A percentile compares a stretch with the other conserved stretches of the same genome.
These are phyloP conservation scores for Coccomyxa sp. DNA, from an alignment of 139 green algal species.

Conservation along the genomic window DNA sequence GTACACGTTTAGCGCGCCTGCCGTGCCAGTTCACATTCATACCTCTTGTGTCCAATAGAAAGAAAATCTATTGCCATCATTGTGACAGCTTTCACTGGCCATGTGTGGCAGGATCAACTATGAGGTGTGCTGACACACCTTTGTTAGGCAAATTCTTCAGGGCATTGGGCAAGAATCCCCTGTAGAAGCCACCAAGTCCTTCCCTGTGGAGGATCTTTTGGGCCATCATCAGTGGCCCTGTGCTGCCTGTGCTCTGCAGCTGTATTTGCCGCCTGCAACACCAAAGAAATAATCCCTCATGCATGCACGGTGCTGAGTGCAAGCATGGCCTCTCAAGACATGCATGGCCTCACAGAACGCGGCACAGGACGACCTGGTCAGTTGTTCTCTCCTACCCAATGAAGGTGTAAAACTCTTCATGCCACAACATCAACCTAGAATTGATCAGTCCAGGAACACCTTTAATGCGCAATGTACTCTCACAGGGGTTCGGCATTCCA, in stretches of 20 bases:
- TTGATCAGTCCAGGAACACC: neutral
- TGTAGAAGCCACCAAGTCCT: slow-evolving; percentile 60
- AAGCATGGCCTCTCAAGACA: neutral
- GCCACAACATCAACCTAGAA: neutral
- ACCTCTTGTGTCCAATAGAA: no score
- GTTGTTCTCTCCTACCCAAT: neutral
- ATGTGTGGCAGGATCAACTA: neutral
- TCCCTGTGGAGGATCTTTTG: slow-evolving; percentile 33
- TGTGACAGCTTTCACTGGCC: neutral
- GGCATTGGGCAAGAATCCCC: slow-evolving; percentile 74
- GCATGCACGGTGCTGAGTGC: neutral
- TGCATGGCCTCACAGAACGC: neutral
- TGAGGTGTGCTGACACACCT: slow-evolving; percentile 23
- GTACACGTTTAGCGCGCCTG: neutral
- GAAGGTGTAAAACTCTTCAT: neutral
- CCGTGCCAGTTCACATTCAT: no score
- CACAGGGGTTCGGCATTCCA: no score
- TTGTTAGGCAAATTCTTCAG: slow-evolving; percentile 88
- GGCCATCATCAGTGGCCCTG: slow-evolving; percentile 4
- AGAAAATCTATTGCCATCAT: neutral
- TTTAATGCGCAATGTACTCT: no score
- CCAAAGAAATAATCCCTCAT: neutral
- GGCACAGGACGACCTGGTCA: neutral
- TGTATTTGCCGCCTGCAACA: slow-evolving; percentile 32
- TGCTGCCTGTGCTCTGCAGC: slow-evolving; percentile 20